Percentiles rank a stretch among this genome's conserved stretches.
Conservation (phyloP, 352 stramenopile species). For the Phytophthora sp. region DNA sequence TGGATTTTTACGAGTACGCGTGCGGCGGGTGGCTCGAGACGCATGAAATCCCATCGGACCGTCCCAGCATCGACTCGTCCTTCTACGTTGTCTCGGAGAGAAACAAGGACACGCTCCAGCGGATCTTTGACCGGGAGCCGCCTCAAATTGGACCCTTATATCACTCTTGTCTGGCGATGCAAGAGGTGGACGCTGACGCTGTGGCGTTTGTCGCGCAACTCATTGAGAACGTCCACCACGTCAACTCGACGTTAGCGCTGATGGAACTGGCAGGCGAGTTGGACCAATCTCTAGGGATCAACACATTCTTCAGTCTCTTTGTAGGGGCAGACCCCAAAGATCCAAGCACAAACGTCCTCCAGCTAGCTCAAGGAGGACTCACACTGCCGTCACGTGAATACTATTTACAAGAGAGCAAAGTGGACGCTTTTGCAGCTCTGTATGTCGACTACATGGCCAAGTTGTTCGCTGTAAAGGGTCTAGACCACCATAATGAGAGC, state of each 20-base stretch:
- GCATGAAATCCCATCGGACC: conserved; percentile 56
- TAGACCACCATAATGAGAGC: conserved; percentile 50
- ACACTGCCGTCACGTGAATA: conserved; percentile 72
- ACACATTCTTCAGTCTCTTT: conserved; percentile 56
- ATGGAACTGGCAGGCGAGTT: conserved; percentile 53
- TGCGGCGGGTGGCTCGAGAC: conserved; percentile 73
- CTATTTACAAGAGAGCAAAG: conserved; percentile 55
- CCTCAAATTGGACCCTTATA: conserved; percentile 66
- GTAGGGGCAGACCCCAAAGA: conserved; percentile 57
- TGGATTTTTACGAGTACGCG: conserved; percentile 81
- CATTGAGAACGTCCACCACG: conserved; percentile 45
- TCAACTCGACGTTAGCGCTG: conserved; percentile 47
- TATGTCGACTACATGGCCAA: conserved; percentile 57
- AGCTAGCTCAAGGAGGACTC: conserved; percentile 59
- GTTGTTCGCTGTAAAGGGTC: conserved; percentile 47
- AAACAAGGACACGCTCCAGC: conserved; percentile 62
- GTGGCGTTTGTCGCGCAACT: conserved; percentile 48
- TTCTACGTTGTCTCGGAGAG: conserved; percentile 56
- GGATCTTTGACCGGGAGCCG: conserved; percentile 57
- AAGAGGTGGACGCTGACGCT: conserved; percentile 46
- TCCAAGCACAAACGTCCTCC: conserved; percentile 51
- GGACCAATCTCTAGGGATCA: conserved; percentile 50
- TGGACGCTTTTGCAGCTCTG: conserved; percentile 44
- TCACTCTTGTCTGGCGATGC: conserved; percentile 53
- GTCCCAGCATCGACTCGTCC: conserved; percentile 57